Base-by-base conservation (phyloP, 331 rosid genomes). In the Malus hybrid region DNA sequence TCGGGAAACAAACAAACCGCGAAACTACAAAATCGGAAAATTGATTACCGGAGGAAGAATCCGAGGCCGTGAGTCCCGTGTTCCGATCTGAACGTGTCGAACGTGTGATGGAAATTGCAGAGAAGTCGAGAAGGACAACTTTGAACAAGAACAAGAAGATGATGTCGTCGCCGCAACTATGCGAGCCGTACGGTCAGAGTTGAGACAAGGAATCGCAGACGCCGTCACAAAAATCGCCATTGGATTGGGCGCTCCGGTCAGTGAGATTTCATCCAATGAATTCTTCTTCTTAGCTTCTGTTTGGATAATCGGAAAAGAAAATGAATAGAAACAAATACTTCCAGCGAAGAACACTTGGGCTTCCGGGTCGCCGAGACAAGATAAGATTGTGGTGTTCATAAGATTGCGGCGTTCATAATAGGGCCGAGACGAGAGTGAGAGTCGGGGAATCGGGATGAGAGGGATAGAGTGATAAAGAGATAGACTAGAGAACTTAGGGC, bases 161-260 rank as follows among this genome's bases (percentile, higher is more conserved):
- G 79, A 18, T 3, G 86, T 24, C 19, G 80, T 7, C 63, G 70
- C 20, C 0, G 79, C 69, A 16, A 75, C 46, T 4, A 82, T 29
- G 64, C 79, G 86, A 56, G 72, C 63, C 70, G 86, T 82, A 61
- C 73, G 68, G 30, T 80, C 77, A 14, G 87, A 76, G 77, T 70
- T 68, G 46, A 89, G 66, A 29, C 82, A 79, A 79, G 80, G 64
- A 85, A 82, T 61, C 7, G 84, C 26, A 13, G 92, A 86, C 1
- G 89, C 64, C 33, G 96, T 82, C 52, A 89, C 50, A 28, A 93
- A 89, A 71, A 85, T 72, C 73, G 96, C 96, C 98, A 93, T 93
- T 62, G n/a, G 62, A 39, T 63, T 30, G 14, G 62, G 28, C 48
- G 33, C 36, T 30, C 63, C 22, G 26, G 10, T n/a, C 28, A 68